phyloP scores from a whole-genome alignment of 2,329 filamentous ascomycete genomes.

The Pyricularia pennisetigena region DNA sequence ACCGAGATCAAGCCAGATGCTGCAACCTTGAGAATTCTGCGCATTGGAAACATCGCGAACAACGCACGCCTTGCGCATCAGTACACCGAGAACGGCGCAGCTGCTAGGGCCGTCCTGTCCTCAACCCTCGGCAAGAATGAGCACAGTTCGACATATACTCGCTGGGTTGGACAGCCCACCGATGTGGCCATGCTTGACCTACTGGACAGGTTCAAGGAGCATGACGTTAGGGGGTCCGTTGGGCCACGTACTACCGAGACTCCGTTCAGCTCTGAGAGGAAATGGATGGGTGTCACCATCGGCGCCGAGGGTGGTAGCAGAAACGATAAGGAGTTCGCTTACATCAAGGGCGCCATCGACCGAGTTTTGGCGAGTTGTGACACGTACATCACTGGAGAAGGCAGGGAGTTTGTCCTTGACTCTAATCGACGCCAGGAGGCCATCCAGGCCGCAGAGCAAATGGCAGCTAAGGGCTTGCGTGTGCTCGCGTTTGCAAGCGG shows the following conservation, averaged over 20 bases:
- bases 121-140: slow-evolving; percentile 65
- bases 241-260: slow-evolving; percentile 77
- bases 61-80: slow-evolving; percentile 73
- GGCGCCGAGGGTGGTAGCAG: slow-evolving; percentile 42
- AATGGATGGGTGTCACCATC: slow-evolving; percentile 98
- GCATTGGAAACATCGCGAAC: slow-evolving; percentile 94
- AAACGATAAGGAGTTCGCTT: slow-evolving; percentile 68
- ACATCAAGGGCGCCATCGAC: slow-evolving; percentile 93
- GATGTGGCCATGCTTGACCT: slow-evolving; percentile 96
- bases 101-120: slow-evolving; percentile 71
- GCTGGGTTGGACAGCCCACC: slow-evolving; percentile 95
- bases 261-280: slow-evolving; percentile 92
- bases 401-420: slow-evolving; percentile 78
- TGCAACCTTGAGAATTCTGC: slow-evolving; percentile 69
- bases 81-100: slow-evolving; percentile 59
- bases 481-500: slow-evolving; percentile 93
- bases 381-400: slow-evolving; percentile 79
- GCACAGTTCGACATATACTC: slow-evolving; percentile 53
- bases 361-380: slow-evolving; percentile 79
- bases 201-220: slow-evolving; percentile 81
- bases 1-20: slow-evolving; percentile 54
- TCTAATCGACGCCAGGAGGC: slow-evolving; percentile 64
- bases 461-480: slow-evolving; percentile 82
- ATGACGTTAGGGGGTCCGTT: slow-evolving; percentile 79
- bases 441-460: slow-evolving; percentile 66